Percentiles rank a stretch among this genome's conserved stretches.
Evolutionary conservation across 176 grass and related monocot species (phyloP).

Genomic region (Bolboschoenus planiculmis): DNA sequence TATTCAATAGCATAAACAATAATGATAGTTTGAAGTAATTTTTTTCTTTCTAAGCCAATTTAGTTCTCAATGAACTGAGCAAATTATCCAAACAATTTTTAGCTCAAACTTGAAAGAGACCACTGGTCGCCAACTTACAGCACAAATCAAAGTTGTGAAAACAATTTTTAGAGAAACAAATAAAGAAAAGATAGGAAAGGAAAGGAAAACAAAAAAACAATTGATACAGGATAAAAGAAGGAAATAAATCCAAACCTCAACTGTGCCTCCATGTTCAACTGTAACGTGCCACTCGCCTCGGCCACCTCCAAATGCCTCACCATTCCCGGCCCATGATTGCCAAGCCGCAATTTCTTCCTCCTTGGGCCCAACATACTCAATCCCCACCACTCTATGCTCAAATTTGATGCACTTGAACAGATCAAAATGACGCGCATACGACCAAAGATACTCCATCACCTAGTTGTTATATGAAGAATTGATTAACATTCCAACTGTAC

Average conservation of each 20-base stretch:
- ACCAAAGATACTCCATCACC: slow-evolving; percentile 48
- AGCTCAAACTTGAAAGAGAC: too few relatives aligned
- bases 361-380: slow-evolving; percentile 29
- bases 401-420: slow-evolving; percentile 43
- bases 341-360: slow-evolving; percentile 23
- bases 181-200: background rate
- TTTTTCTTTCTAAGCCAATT: too few relatives aligned
- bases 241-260: slow-evolving; percentile 7
- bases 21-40: too few relatives aligned
- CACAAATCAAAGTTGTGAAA: background rate
- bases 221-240: background rate
- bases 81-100: too few relatives aligned
- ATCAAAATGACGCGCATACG: slow-evolving; percentile 69
- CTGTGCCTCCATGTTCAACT: slow-evolving; percentile 16
- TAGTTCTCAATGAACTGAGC: too few relatives aligned
- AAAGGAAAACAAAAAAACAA: background rate
- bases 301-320: slow-evolving; percentile 51
- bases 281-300: slow-evolving; percentile 26
- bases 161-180: background rate
- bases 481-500: background rate
- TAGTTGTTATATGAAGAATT: background rate
- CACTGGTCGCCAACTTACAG: too few relatives aligned
- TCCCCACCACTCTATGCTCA: slow-evolving; percentile 25
- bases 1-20: too few relatives aligned
- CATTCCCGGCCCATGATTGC: slow-evolving; percentile 56